phyloP scores from a whole-genome alignment of 345 rosid genomes.

The Diplotaxis tenuifolia region DNA sequence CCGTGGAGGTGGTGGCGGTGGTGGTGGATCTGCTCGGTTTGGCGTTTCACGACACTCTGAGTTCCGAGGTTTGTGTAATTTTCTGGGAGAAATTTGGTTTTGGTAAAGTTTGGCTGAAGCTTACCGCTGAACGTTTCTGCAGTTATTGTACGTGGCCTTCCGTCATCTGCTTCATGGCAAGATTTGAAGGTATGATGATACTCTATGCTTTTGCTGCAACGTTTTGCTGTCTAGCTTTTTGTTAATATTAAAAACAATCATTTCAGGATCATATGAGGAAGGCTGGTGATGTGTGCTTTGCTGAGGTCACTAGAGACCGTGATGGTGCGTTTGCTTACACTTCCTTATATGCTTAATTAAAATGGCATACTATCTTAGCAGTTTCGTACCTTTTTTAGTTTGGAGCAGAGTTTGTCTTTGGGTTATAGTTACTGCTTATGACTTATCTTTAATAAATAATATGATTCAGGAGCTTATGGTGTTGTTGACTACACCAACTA shows the following conservation, averaged over 20 bases:
- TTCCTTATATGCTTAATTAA: neutral
- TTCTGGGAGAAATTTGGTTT: neutral
- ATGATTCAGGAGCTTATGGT: conserved; percentile 75
- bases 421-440: neutral
- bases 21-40: conserved; percentile 50
- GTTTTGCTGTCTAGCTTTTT: neutral
- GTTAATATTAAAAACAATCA: conserved; percentile 10
- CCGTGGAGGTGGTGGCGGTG: conserved; percentile 19
- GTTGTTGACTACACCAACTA: conserved; percentile 86
- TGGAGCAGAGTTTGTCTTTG: neutral
- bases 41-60: conserved; percentile 86
- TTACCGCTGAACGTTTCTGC: conserved; percentile 30
- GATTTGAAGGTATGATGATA: conserved; percentile 69
- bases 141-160: conserved; percentile 87
- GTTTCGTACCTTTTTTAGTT: neutral
- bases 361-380: neutral
- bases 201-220: neutral
- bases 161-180: conserved; percentile 98
- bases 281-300: conserved; percentile 96
- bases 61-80: conserved; percentile 64
- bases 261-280: conserved; percentile 94
- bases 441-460: neutral
- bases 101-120: neutral
- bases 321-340: conserved; percentile 52
- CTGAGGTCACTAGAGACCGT: conserved; percentile 86